phyloP scores from a whole-genome alignment of 768 basidiomycete species.

The Trametes elegans region DNA sequence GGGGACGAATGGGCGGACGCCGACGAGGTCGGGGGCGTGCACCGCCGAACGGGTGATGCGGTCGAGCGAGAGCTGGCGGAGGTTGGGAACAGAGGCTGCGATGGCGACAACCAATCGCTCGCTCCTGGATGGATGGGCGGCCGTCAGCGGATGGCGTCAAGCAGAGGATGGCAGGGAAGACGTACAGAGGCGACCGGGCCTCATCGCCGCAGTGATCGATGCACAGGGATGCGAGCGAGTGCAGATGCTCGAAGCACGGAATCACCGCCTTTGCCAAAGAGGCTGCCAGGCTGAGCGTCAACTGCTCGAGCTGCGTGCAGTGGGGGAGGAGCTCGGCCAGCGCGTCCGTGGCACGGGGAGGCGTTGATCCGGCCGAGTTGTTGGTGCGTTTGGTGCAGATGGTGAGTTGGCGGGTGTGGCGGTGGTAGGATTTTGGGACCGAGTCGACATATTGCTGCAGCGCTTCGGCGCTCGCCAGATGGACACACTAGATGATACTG shows the following conservation, averaged over 20 bases:
- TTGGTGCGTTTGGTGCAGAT: conserved; percentile 39
- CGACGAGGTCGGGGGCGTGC: conserved; percentile 60
- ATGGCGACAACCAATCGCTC: conserved; percentile 70
- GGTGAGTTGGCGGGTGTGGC: conserved; percentile 50
- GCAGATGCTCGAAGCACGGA: conserved; percentile 44
- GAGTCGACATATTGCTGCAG: conserved; percentile 51
- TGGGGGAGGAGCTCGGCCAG: conserved; percentile 50
- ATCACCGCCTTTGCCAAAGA: conserved; percentile 50
- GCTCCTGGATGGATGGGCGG: conserved; percentile 40
- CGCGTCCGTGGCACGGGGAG: conserved; percentile 38
- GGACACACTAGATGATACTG: conserved; percentile 42
- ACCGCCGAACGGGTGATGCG: conserved; percentile 63
- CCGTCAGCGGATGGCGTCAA: conserved; percentile 19
- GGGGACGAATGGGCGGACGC: conserved; percentile 55
- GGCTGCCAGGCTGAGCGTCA: conserved; percentile 48
- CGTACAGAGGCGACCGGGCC: conserved; percentile 37
- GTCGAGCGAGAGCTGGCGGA: conserved; percentile 56
- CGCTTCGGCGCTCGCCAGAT: conserved; percentile 44
- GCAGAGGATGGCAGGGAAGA: conserved; percentile 6
- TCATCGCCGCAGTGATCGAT: conserved; percentile 46
- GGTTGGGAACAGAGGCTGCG: conserved; percentile 54
- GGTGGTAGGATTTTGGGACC: conserved; percentile 54
- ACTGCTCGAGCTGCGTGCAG: conserved; percentile 45
- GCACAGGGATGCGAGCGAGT: conserved; percentile 42
- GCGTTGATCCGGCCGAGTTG: conserved; percentile 21